Evolutionary conservation across 768 basidiomycete species (phyloP), one percentile per base, ranked within the genome.

Genomic region (Boletus coccyginus): DNA sequence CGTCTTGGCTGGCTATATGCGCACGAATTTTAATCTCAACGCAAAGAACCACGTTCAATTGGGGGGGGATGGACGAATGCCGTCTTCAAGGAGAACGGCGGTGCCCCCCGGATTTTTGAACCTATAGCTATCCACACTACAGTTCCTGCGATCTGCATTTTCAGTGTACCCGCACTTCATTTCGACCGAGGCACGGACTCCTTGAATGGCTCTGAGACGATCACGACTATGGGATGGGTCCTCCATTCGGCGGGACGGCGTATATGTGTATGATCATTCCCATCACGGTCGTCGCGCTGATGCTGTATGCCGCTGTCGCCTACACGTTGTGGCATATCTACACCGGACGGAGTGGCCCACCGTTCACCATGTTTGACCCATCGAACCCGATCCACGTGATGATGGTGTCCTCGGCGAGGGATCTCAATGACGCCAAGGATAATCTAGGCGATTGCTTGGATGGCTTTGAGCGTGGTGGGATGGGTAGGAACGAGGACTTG

Each of bases 111-210:
- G 27, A 27, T 27, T 6, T 27, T 27, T 27, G 27, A 27, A 27
- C 27, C 27, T 21, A 21, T 2, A 21, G 21, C 21, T 21, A 27
- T 46, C 31, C 21, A 13, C 9, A 11, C 10, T 7, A 9, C 32
- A 58, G 57, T 58, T 52, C 39, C 43, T 51, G 17, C 38, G 48
- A 50, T 62, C 59, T 21, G 59, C 21, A 53, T 60, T 58, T 31
- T 60, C 56, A 0, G 59, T 38, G 3, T 10, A 45, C 17, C 52
- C 52, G 1, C 6, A 1, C 4, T 5, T 2, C 0, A 21, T 60
- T 16, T 45, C 59, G 2, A 12, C 2, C 19, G 35, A 53, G 4
- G 56, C 56, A 16, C 44, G 3, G 29, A 21, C 39, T 3, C 38
- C 21, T 7, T 60, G n/a, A 38, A 2, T 8, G 59, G 59, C 1